phyloP scores from a whole-genome alignment of 1,139 yeast genomes.

The Yamadazyma oceani region DNA sequence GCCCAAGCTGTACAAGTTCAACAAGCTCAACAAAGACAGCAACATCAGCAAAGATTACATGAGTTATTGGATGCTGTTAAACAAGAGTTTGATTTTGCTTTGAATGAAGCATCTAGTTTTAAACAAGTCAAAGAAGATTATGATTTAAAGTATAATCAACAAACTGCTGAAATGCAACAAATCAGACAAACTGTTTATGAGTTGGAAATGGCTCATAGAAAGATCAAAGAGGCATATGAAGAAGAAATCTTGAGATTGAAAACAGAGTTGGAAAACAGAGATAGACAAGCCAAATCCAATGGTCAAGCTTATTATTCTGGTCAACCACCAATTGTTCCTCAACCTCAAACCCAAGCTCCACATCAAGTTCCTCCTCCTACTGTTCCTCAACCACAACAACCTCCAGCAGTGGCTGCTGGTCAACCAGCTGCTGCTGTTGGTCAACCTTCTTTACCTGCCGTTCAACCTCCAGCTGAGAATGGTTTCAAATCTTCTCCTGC shows the following conservation, averaged over 20 bases:
- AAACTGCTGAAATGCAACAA: conserved; percentile 91
- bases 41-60: conserved; percentile 55
- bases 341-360: conserved; percentile 17
- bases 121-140: conserved; percentile 93
- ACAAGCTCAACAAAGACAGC: conserved; percentile 36
- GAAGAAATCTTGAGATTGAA: conserved; percentile 86
- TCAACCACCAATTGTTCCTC: conserved; percentile 27
- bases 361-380: too few relatives aligned
- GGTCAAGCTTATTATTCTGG: conserved; percentile 19
- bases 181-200: conserved; percentile 93
- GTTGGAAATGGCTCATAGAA: conserved; percentile 89
- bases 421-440: conserved; percentile 5
- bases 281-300: conserved; percentile 41
- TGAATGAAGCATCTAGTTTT: conserved; percentile 83
- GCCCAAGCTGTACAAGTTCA: conserved; percentile 23
- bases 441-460: conserved; percentile 7
- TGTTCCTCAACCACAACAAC: conserved; percentile 21
- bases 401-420: conserved; percentile 11
- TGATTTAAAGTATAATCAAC: conserved; percentile 87
- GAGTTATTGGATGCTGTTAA: conserved; percentile 91
- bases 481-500: conserved; percentile 15
- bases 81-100: conserved; percentile 85
- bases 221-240: conserved; percentile 94
- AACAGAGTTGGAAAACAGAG: conserved; percentile 79
- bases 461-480: conserved; percentile 8